phyloP scores from a whole-genome alignment of 2,329 filamentous ascomycete species.

The Fonsecaea pugnacius region DNA sequence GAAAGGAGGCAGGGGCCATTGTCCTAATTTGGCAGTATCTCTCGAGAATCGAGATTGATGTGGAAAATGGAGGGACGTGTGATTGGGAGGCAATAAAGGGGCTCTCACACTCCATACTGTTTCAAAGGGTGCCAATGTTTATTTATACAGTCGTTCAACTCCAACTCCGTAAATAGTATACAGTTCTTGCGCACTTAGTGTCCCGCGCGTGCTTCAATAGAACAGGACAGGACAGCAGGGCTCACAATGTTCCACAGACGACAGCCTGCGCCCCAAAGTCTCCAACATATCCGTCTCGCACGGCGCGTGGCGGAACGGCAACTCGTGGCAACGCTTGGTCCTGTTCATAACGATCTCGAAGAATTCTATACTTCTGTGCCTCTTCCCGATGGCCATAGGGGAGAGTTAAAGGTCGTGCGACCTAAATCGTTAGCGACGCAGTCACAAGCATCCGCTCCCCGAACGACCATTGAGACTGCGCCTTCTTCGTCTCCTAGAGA shows the following conservation, averaged over 20 bases:
- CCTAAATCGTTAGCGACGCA: background rate
- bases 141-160: no score
- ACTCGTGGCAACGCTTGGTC: constrained; percentile 12
- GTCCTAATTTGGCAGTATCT: constrained; percentile 7
- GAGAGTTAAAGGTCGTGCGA: constrained; percentile 10
- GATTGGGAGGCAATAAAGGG: background rate
- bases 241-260: constrained; percentile 12
- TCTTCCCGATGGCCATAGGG: constrained; percentile 13
- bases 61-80: no score
- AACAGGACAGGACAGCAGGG: no score
- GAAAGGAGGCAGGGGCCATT: background rate
- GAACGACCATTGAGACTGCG: background rate
- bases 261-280: background rate
- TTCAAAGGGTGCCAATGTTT: no score
- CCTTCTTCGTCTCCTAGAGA: background rate
- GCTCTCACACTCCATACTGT: background rate
- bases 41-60: background rate
- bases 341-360: constrained; percentile 3
- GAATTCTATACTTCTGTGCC: constrained; percentile 12
- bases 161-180: no score
- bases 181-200: no score
- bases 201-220: no score
- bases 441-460: background rate
- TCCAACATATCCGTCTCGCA: constrained; percentile 8
- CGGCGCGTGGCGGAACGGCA: constrained; percentile 8